These are phyloP conservation scores for Fraxinus quadrangulata DNA, from an alignment of 257 asterid genomes.

Conservation along the genomic window DNA sequence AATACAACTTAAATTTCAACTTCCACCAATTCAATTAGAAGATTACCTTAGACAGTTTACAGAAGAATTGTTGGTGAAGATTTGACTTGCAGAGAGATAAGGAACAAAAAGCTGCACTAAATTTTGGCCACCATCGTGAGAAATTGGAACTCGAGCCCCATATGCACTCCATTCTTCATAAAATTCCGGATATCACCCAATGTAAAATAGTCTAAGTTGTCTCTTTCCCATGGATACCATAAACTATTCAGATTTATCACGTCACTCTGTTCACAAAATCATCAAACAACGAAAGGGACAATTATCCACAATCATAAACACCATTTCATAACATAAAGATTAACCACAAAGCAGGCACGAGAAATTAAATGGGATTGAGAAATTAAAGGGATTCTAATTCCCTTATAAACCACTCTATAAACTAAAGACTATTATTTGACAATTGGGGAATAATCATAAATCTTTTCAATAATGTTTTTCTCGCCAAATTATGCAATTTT, in stretches of 20 bases:
- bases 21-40: too few relatives aligned
- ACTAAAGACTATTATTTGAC: constrained; percentile 29
- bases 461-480: neutral
- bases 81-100: constrained; percentile 93
- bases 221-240: constrained; percentile 97
- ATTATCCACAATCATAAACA: neutral
- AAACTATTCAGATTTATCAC: constrained; percentile 74
- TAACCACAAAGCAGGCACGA: neutral
- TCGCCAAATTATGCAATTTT: neutral
- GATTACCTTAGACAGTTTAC: constrained; percentile 64
- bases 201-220: constrained; percentile 73
- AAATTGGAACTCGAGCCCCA: constrained; percentile 84
- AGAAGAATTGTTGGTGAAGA: constrained; percentile 78
- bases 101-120: constrained; percentile 83
- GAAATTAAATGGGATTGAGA: neutral
- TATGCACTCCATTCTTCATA: constrained; percentile 91
- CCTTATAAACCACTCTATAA: constrained; percentile 16
- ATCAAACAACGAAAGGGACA: neutral
- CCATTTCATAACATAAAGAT: neutral
- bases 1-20: too few relatives aligned
- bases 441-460: constrained; percentile 33
- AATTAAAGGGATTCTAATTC: constrained; percentile 40
- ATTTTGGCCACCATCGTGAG: constrained; percentile 63
- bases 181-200: constrained; percentile 84
- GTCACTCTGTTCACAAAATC: constrained; percentile 52